phyloP scores from a whole-genome alignment of 768 basidiomycete species.

The Pleurotus eryngii region DNA sequence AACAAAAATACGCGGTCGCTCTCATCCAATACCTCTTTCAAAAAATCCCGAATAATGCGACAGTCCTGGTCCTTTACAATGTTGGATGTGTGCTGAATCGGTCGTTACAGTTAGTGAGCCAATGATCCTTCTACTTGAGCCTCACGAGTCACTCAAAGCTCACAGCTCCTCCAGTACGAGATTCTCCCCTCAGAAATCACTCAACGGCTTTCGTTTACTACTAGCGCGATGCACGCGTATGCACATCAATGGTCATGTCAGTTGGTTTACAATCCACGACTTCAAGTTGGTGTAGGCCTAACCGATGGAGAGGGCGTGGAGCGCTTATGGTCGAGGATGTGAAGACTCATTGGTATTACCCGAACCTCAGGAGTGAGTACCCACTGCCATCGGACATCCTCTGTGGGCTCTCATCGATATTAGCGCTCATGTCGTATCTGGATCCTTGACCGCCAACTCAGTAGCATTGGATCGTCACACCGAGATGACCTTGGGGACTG shows the following conservation, averaged over 20 bases:
- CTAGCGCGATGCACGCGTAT: constrained; percentile 33
- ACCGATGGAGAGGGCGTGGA: constrained; percentile 34
- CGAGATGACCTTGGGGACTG: constrained; percentile 29
- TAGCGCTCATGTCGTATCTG: constrained; percentile 25
- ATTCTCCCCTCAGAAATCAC: constrained; percentile 16
- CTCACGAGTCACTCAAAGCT: too few relatives aligned
- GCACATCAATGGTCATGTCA: constrained; percentile 33
- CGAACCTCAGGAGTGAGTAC: constrained; percentile 8
- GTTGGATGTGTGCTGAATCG: constrained; percentile 27
- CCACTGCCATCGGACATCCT: too few relatives aligned
- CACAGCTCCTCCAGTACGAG: constrained; percentile 22
- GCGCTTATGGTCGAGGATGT: constrained; percentile 26
- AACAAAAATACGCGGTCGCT: constrained; percentile 26
- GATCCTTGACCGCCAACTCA: constrained; percentile 29
- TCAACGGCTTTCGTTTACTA: constrained; percentile 18
- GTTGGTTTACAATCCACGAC: constrained; percentile 28
- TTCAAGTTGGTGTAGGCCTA: constrained; percentile 25
- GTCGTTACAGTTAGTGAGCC: constrained; percentile 15
- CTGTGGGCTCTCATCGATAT: not conserved
- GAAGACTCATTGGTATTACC: constrained; percentile 17
- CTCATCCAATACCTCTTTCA: constrained; percentile 25
- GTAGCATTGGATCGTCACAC: constrained; percentile 20
- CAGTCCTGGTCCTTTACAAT: constrained; percentile 19
- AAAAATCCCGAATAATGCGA: constrained; percentile 17
- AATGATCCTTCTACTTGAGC: not conserved